These are phyloP conservation scores for Mucor indicus DNA, from an alignment of 371 early-diverging fungal genomes.

Conservation along the genomic window DNA sequence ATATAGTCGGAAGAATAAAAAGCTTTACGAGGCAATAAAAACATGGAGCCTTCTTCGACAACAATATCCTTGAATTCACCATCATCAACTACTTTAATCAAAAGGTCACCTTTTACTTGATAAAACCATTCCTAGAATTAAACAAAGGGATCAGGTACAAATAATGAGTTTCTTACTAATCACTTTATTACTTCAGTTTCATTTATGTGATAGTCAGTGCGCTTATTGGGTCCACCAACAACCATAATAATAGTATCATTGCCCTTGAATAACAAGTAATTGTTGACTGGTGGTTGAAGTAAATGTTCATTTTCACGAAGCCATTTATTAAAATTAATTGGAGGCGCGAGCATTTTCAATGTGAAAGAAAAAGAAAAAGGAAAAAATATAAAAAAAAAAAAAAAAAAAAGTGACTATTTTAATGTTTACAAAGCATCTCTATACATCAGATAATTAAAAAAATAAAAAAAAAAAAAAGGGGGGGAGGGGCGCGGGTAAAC, in stretches of 20 bases:
- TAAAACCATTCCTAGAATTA: slow-evolving; percentile 88
- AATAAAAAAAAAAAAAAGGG: no score
- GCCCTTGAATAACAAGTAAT: slow-evolving; percentile 81
- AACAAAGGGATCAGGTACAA: not conserved
- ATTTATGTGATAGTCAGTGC: slow-evolving; percentile 95
- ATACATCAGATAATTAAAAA: no score
- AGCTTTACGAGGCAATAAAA: slow-evolving; percentile 81
- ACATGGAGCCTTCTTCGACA: slow-evolving; percentile 93
- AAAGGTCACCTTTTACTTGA: slow-evolving; percentile 89
- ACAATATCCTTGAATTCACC: slow-evolving; percentile 77
- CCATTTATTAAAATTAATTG: slow-evolving; percentile 91
- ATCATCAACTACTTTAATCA: slow-evolving; percentile 82
- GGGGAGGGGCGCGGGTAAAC: no score
- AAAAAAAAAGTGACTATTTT: no score
- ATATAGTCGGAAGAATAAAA: not conserved
- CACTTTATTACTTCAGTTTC: slow-evolving; percentile 77
- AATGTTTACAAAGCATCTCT: no score
- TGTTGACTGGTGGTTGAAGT: slow-evolving; percentile 94
- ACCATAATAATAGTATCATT: slow-evolving; percentile 86
- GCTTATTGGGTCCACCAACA: slow-evolving; percentile 81
- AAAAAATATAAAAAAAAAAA: slow-evolving; percentile 5
- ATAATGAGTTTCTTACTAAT: not conserved
- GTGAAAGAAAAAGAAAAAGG: slow-evolving; percentile 3
- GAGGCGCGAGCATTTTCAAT: slow-evolving; percentile 50
- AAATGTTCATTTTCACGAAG: slow-evolving; percentile 76